Conservation (phyloP, 768 basidiomycete genomes). For the Amanita exitialis region DNA sequence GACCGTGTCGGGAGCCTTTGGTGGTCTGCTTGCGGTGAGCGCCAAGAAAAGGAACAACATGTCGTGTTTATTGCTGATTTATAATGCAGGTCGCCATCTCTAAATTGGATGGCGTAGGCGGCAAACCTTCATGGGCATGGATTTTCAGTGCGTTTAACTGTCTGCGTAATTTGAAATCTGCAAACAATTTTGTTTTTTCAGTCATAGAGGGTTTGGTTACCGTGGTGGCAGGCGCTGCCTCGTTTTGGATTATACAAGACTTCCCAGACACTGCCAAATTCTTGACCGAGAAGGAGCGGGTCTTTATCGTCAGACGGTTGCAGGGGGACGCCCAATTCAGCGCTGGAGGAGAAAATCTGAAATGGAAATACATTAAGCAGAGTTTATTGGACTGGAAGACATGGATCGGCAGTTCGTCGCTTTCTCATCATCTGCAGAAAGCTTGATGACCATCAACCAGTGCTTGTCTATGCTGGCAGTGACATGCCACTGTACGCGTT, state of each 20-base stretch:
- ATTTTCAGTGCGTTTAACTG: conserved; percentile 42
- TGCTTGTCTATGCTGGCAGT: conserved; percentile 43
- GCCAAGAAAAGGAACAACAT: conserved; percentile 5
- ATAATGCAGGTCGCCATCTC: conserved; percentile 45
- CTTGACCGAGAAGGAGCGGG: conserved; percentile 60
- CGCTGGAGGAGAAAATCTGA: conserved; percentile 58
- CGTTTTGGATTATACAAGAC: conserved; percentile 75
- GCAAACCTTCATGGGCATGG: conserved; percentile 61
- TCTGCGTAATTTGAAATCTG: not conserved
- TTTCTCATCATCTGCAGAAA: not conserved
- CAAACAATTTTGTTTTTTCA: conserved; percentile 9
- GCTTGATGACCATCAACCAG: conserved; percentile 18
- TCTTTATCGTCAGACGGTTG: conserved; percentile 53
- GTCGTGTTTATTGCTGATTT: not conserved
- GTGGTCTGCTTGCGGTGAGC: conserved; percentile 59
- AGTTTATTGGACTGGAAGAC: conserved; percentile 69
- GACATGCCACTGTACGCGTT: conserved; percentile 72
- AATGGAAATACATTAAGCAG: conserved; percentile 44
- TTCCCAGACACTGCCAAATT: conserved; percentile 79
- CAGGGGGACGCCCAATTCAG: conserved; percentile 63
- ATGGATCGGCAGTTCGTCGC: conserved; percentile 40
- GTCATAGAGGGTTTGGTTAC: conserved; percentile 62
- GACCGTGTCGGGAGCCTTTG: conserved; percentile 76
- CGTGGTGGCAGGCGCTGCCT: conserved; percentile 50
- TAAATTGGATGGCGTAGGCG: conserved; percentile 62